phyloP scores from a whole-genome alignment of 1,139 yeast genomes.

The Taphrina wiesneri region DNA sequence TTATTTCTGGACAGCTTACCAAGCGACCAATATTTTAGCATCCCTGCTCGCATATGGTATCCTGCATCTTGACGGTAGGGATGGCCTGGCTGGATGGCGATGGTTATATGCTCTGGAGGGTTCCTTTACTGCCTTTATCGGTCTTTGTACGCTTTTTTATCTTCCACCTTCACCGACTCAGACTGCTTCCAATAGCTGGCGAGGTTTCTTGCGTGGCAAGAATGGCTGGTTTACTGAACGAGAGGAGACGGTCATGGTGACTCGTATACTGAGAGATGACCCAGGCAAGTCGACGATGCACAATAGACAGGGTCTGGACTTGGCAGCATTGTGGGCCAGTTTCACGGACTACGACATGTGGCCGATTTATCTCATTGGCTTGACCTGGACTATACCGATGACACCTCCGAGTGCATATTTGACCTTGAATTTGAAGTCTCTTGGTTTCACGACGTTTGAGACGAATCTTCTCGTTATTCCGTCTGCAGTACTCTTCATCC shows the following conservation, averaged over 20 bases:
- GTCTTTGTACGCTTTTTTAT: conserved; percentile 53
- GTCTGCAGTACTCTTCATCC: conserved; percentile 48
- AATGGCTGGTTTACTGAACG: conserved; percentile 63
- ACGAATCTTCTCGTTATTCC: conserved; percentile 50
- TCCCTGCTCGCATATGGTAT: conserved; percentile 53
- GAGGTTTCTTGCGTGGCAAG: conserved; percentile 36
- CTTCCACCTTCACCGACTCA: conserved; percentile 63
- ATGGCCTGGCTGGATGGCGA: conserved; percentile 55
- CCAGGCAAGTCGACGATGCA: conserved; percentile 60
- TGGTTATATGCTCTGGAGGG: conserved; percentile 65
- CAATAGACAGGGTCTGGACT: conserved; percentile 58
- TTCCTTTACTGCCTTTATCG: conserved; percentile 53
- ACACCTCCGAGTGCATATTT: conserved; percentile 54
- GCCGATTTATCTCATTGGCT: conserved; percentile 58
- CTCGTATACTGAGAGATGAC: conserved; percentile 62
- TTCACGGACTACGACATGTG: conserved; percentile 57
- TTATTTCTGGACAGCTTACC: conserved; percentile 50
- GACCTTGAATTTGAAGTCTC: conserved; percentile 54
- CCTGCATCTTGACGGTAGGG: conserved; percentile 49
- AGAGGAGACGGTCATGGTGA: conserved; percentile 62
- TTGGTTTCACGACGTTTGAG: conserved; percentile 59
- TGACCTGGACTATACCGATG: conserved; percentile 50
- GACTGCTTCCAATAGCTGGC: conserved; percentile 51
- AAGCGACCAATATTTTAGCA: conserved; percentile 43
- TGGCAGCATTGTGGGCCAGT: conserved; percentile 49